These are phyloP conservation scores for Xylariales sp. DNA, from an alignment of 2,329 filamentous ascomycete species.

Conservation along the genomic window DNA sequence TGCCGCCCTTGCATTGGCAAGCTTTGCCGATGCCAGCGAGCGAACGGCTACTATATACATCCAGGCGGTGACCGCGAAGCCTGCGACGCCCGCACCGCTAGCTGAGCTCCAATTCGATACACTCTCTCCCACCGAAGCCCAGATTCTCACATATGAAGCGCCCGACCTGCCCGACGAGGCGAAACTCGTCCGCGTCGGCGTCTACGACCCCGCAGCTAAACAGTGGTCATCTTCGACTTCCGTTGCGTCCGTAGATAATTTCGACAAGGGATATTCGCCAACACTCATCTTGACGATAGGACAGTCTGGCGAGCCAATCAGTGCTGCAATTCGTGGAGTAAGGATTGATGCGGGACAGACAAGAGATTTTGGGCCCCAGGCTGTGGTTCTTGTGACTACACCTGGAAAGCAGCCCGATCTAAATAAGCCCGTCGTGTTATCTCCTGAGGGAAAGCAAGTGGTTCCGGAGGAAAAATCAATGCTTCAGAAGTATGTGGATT, in stretches of 20 bases:
- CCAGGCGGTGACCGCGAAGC: constrained; percentile 58
- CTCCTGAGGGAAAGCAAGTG: constrained; percentile 68
- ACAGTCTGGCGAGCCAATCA: constrained; percentile 56
- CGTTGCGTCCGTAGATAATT: constrained; percentile 66
- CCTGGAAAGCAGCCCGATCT: constrained; percentile 68
- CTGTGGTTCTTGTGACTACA: constrained; percentile 60
- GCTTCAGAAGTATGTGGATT: constrained; percentile 70
- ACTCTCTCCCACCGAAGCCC: constrained; percentile 56
- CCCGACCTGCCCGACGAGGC: constrained; percentile 62
- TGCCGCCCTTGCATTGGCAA: constrained; percentile 53
- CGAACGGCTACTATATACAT: constrained; percentile 65
- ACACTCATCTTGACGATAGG: constrained; percentile 66
- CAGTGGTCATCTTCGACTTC: constrained; percentile 67
- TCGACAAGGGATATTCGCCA: constrained; percentile 70
- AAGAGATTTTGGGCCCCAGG: constrained; percentile 72
- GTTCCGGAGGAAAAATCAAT: constrained; percentile 71
- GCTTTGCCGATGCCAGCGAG: constrained; percentile 52
- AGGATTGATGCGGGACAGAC: constrained; percentile 72
- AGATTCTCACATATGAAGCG: constrained; percentile 66
- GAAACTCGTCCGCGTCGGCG: constrained; percentile 67
- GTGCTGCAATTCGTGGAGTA: constrained; percentile 66
- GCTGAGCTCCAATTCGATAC: constrained; percentile 68
- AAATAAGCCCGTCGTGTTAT: constrained; percentile 73
- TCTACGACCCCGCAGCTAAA: constrained; percentile 61
- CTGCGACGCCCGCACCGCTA: constrained; percentile 57